phyloP scores from a whole-genome alignment of 1,284 basidiomycete genomes.

The Ceratobasidium sp. region DNA sequence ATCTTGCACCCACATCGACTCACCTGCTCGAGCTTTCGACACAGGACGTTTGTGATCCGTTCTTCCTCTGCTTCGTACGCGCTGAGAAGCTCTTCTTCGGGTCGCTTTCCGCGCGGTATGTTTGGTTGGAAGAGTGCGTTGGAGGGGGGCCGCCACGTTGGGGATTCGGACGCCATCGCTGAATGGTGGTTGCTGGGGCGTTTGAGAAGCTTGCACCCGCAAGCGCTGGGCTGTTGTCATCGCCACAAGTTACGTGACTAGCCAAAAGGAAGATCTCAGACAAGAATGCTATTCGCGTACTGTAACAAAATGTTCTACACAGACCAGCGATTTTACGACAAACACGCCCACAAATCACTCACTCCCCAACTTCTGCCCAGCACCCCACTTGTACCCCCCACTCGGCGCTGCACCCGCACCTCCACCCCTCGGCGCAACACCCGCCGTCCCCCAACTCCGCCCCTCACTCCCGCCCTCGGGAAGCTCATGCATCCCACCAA shows the following conservation, averaged over 20 bases:
- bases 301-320: too few species aligned
- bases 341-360: slow-evolving; percentile 13
- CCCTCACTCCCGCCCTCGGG: slow-evolving; percentile 50
- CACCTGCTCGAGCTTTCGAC: slow-evolving; percentile 81
- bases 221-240: not conserved
- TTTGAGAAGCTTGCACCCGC: not conserved
- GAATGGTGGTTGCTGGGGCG: slow-evolving; percentile 24
- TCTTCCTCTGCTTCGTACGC: slow-evolving; percentile 89
- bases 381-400: slow-evolving; percentile 62
- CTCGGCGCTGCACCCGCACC: slow-evolving; percentile 44
- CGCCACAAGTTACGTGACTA: not conserved
- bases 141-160: slow-evolving; percentile 20
- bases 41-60: slow-evolving; percentile 81
- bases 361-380: slow-evolving; percentile 59
- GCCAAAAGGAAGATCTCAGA: too few species aligned
- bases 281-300: too few species aligned
- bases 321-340: too few species aligned
- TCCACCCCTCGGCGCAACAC: slow-evolving; percentile 52
- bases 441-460: slow-evolving; percentile 49
- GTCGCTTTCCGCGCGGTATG: not conserved
- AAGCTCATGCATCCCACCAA: slow-evolving; percentile 51
- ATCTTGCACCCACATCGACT: slow-evolving; percentile 49
- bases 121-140: not conserved
- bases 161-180: slow-evolving; percentile 13
- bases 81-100: slow-evolving; percentile 79